These are phyloP conservation scores for Chrysanthemum seticuspe DNA, from an alignment of 129 eudicot genomes.

Conservation along the genomic window DNA sequence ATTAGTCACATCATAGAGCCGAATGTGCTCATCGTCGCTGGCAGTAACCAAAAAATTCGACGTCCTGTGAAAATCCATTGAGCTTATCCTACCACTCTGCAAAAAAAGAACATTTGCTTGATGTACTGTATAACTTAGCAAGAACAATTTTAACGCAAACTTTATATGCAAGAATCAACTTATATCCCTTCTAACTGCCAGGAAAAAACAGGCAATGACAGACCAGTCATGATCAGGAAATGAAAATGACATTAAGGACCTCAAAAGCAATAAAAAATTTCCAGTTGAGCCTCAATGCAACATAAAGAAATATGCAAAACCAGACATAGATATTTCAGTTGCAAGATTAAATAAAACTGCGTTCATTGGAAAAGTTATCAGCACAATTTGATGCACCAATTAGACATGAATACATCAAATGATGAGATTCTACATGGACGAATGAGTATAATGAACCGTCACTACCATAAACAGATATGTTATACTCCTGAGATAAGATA, in stretches of 20 bases:
- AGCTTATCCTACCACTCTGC: conserved; percentile 96
- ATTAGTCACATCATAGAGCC: conserved; percentile 85
- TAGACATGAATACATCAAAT: too few relatives aligned
- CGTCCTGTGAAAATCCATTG: conserved; percentile 93
- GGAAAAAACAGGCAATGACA: not conserved
- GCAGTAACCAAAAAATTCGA: conserved; percentile 93
- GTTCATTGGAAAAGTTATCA: conserved; percentile 13
- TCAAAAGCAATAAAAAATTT: not conserved
- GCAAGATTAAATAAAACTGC: not conserved
- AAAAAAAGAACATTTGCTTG: not conserved
- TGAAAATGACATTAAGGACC: too few relatives aligned
- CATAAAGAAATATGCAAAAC: conserved; percentile 7
- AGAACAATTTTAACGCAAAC: conserved; percentile 1
- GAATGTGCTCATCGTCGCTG: conserved; percentile 95
- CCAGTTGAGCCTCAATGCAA: conserved; percentile 14
- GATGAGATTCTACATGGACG: too few relatives aligned
- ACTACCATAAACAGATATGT: too few relatives aligned
- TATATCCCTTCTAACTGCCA: not conserved
- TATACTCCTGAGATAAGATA: too few relatives aligned
- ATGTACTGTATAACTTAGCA: conserved; percentile 9
- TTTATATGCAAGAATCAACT: conserved; percentile 9
- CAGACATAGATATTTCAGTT: conserved; percentile 6
- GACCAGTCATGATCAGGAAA: too few relatives aligned
- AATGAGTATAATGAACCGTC: too few relatives aligned
- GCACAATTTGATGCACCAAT: too few relatives aligned